Evolutionary conservation across 129 eudicot genomes (phyloP).

Genomic region (Flaveria linearis): DNA sequence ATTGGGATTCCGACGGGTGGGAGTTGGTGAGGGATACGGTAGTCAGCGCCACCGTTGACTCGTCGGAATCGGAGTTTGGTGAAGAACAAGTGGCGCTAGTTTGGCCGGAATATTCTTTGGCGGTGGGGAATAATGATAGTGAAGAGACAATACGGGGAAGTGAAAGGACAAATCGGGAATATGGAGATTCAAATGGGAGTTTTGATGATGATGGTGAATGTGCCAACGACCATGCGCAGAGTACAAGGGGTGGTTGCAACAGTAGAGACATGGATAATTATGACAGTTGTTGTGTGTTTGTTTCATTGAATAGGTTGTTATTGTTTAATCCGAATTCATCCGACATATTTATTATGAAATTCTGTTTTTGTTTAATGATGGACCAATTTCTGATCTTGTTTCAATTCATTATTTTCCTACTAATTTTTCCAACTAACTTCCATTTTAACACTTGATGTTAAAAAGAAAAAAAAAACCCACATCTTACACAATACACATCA

Average conservation of each 20-base stretch:
- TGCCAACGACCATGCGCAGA: slow-evolving; percentile 19
- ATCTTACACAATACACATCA: too few relatives aligned
- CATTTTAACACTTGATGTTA: too few relatives aligned
- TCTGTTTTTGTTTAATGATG: slow-evolving; percentile 29
- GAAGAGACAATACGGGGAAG: background rate
- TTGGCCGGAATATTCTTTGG: slow-evolving; percentile 27
- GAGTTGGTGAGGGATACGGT: slow-evolving; percentile 39
- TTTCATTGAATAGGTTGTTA: slow-evolving; percentile 6
- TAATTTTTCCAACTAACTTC: too few relatives aligned
- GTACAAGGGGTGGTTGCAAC: slow-evolving; percentile 35
- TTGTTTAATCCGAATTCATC: slow-evolving; percentile 29
- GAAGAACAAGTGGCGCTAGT: slow-evolving; percentile 15
- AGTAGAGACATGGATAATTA: slow-evolving; percentile 28
- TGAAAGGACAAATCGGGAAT: slow-evolving; percentile 34
- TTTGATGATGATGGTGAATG: slow-evolving; percentile 14
- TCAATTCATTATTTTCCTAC: slow-evolving; percentile 2
- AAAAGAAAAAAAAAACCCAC: too few relatives aligned
- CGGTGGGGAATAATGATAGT: background rate
- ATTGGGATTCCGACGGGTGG: slow-evolving; percentile 82
- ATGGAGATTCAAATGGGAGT: slow-evolving; percentile 22
- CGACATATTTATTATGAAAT: slow-evolving; percentile 39
- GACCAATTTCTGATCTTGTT: slow-evolving; percentile 16
- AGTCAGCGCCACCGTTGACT: background rate
- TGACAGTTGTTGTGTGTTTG: slow-evolving; percentile 37
- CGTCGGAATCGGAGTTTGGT: background rate